Evolutionary conservation across 768 basidiomycete genomes (phyloP).

Genomic region (Crassisporium funariophilum): DNA sequence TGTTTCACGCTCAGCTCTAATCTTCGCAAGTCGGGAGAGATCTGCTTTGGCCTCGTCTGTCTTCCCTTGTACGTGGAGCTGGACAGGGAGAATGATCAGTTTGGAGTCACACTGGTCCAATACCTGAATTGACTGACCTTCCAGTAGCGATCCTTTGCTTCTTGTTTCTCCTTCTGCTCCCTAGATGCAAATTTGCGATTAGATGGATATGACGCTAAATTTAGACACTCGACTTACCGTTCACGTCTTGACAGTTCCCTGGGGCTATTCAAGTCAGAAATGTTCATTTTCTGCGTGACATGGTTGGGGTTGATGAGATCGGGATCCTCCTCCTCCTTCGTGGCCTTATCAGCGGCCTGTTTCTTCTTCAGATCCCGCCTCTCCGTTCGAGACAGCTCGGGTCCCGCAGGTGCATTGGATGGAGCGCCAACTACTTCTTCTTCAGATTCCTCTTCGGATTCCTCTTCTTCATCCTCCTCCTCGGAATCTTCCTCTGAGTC

Average conservation of each 20-base stretch:
- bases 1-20: slow-evolving; percentile 84
- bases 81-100: slow-evolving; percentile 5
- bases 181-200: slow-evolving; percentile 37
- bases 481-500: slow-evolving; percentile 42
- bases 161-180: slow-evolving; percentile 91
- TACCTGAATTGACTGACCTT: slow-evolving; percentile 52
- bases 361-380: slow-evolving; percentile 85
- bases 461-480: slow-evolving; percentile 48
- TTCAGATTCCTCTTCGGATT: slow-evolving; percentile 42
- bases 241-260: slow-evolving; percentile 66
- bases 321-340: slow-evolving; percentile 58
- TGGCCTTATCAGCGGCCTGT: slow-evolving; percentile 53
- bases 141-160: slow-evolving; percentile 85
- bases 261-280: slow-evolving; percentile 71
- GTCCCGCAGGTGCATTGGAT: slow-evolving; percentile 37
- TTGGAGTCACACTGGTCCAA: not conserved
- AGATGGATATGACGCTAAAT: not conserved
- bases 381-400: slow-evolving; percentile 71
- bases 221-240: slow-evolving; percentile 39
- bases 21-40: slow-evolving; percentile 82
- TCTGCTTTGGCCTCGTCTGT: slow-evolving; percentile 90
- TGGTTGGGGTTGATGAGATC: slow-evolving; percentile 82
- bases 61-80: slow-evolving; percentile 82
- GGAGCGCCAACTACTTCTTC: slow-evolving; percentile 51
- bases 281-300: slow-evolving; percentile 70